phyloP scores from a whole-genome alignment of 768 basidiomycete genomes.

The Coprinellus aureogranulatus region DNA sequence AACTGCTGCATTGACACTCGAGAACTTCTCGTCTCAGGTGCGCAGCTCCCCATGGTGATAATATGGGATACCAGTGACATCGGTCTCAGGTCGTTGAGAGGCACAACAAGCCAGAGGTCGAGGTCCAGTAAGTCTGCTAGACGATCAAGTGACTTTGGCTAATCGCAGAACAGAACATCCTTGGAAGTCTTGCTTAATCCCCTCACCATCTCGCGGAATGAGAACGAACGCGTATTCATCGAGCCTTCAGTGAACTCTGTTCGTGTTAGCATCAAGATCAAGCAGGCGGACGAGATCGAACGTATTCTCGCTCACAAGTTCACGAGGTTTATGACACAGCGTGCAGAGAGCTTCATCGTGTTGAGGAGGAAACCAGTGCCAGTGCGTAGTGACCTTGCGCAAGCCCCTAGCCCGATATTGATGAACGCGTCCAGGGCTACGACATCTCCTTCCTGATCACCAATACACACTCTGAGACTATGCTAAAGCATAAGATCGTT shows the following conservation, averaged over 20 bases:
- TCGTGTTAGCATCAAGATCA: constrained; percentile 95
- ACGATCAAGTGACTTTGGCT: neutral
- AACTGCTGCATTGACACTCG: constrained; percentile 94
- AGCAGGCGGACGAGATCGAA: constrained; percentile 99
- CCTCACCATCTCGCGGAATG: constrained; percentile 91
- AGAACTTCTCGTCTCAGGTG: constrained; percentile 98
- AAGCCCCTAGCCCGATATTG: neutral
- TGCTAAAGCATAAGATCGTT: constrained; percentile 99
- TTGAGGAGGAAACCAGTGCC: constrained; percentile 90
- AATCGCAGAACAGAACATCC: constrained; percentile 58
- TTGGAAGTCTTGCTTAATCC: constrained; percentile 94
- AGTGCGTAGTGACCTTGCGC: constrained; percentile 41
- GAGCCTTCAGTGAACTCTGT: constrained; percentile 98
- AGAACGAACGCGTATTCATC: constrained; percentile 95
- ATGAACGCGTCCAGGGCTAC: constrained; percentile 67
- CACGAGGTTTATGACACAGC: constrained; percentile 98
- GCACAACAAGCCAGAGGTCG: constrained; percentile 96
- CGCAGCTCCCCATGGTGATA: constrained; percentile 14
- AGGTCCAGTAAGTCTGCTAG: constrained; percentile 60
- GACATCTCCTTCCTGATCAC: constrained; percentile 99
- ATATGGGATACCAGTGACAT: constrained; percentile 10
- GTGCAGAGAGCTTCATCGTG: constrained; percentile 96
- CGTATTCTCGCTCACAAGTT: constrained; percentile 97
- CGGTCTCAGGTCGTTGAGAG: constrained; percentile 85
- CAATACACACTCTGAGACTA: constrained; percentile 93